Conservation (phyloP, 352 stramenopile genomes). For the Phytophthora citrophthora region DNA sequence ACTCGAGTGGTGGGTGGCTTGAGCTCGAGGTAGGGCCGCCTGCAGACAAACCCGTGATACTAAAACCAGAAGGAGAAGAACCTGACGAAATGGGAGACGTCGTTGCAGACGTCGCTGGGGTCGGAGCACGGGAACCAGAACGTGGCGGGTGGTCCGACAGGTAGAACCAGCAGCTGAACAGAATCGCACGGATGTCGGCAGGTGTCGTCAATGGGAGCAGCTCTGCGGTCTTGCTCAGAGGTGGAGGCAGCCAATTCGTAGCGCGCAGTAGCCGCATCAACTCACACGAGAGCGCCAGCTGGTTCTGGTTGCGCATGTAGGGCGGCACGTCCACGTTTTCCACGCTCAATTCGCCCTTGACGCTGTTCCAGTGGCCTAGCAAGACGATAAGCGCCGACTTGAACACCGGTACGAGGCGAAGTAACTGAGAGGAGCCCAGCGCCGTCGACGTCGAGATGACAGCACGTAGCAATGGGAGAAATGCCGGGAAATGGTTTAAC, state of each 20-base stretch:
- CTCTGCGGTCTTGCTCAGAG: slow-evolving; percentile 58
- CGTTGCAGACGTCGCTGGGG: slow-evolving; percentile 49
- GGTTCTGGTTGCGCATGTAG: slow-evolving; percentile 81
- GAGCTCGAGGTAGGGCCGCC: slow-evolving; percentile 17
- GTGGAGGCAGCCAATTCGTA: slow-evolving; percentile 65
- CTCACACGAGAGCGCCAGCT: slow-evolving; percentile 69
- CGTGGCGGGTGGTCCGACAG: slow-evolving; percentile 74
- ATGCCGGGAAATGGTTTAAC: slow-evolving; percentile 82
- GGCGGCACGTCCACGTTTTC: slow-evolving; percentile 83
- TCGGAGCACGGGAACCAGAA: slow-evolving; percentile 33
- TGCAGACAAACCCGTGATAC: slow-evolving; percentile 24
- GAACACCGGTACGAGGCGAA: slow-evolving; percentile 73
- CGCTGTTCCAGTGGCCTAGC: slow-evolving; percentile 83
- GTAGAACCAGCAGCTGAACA: slow-evolving; percentile 89
- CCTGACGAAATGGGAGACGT: slow-evolving; percentile 54
- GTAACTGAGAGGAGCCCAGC: slow-evolving; percentile 46
- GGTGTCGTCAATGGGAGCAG: slow-evolving; percentile 73
- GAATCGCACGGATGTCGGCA: slow-evolving; percentile 73
- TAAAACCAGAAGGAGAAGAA: slow-evolving; percentile 51
- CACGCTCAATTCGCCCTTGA: slow-evolving; percentile 66
- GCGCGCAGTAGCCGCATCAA: slow-evolving; percentile 64
- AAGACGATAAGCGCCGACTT: slow-evolving; percentile 81
- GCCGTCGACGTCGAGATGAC: slow-evolving; percentile 48
- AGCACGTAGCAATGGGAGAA: slow-evolving; percentile 62
- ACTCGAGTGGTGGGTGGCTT: slow-evolving; percentile 63